Base-by-base conservation (phyloP, 163 green algal species). In the Coccomyxa subellipsoidea region DNA sequence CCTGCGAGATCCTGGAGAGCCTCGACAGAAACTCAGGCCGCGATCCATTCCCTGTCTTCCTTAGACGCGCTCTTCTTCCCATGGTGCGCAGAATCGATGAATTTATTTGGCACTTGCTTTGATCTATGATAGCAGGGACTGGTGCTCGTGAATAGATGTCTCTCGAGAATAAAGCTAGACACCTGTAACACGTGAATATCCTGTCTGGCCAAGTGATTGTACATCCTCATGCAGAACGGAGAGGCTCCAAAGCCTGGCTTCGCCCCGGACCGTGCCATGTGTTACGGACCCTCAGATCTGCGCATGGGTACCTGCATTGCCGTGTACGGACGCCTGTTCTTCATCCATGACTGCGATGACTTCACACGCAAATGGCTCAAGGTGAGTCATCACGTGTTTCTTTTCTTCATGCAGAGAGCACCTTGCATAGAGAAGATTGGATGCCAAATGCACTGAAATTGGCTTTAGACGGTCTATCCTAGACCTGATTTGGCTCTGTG, bases 1-100 rank as follows among this genome's bases (percentile, higher is more conserved):
- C 90, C 5, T 91, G 96, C 32, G 95, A 99, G 89, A 94, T 99
- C 38, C 89, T 97, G 76, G 95, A 99, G 87, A 82, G 94, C 38
- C 89, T 94, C 69, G 93, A 97, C 82, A 86, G 84, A 82, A 98
- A 98, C 87, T 90, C 54, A 32, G 95, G 95, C 5, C 90, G 93
- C 53, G 90, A 96, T 72, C 91, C 90, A 76, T 98, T 97, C 88
- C 93, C 94, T 31, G 85, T 95, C 35, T 95, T 98, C 89, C 89
- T 98, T 0, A 92, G 90, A 37, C 90, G 96, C 69, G 90, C 81
- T 9, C 88, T 83, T 38, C 93, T 99, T 69, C 90, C 92, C 25
- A 94, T 93, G 88, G 86, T 87, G 66, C 40, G 37, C 25, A 70
- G n/a, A n/a, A n/a, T n/a, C n/a, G n/a, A n/a, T n/a, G n/a, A n/a